Conservation (phyloP, 2,329 filamentous ascomycete genomes). For the Fonsecaea multimorphosa region DNA sequence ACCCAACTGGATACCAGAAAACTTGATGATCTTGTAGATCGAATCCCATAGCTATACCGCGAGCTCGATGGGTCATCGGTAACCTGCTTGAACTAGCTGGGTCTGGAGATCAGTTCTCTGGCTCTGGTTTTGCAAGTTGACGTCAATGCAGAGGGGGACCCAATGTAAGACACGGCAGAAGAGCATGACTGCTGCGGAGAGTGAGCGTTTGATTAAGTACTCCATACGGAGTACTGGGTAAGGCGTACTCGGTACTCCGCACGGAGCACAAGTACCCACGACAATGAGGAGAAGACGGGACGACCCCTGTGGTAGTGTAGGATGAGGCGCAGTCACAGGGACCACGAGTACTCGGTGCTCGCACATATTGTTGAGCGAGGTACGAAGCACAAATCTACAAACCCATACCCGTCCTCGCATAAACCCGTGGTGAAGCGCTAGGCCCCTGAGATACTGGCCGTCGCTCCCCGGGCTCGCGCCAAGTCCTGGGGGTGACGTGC, state of each 20-base stretch:
- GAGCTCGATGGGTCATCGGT: background rate
- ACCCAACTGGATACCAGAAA: background rate
- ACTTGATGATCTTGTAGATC: background rate
- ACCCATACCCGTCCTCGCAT: no score
- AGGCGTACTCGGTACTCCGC: background rate
- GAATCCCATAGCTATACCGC: background rate
- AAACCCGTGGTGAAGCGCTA: no score
- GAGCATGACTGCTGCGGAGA: background rate
- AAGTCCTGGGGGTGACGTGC: no score
- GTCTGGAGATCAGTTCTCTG: background rate
- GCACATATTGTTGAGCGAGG: no score
- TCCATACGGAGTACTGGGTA: background rate
- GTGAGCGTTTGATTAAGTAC: background rate
- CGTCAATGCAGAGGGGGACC: background rate
- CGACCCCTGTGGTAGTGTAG: background rate
- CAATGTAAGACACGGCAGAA: conserved; percentile 1
- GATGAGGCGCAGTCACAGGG: background rate
- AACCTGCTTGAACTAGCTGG: background rate
- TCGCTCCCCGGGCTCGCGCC: no score
- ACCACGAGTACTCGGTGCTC: background rate
- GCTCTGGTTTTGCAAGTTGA: background rate
- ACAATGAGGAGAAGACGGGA: no score
- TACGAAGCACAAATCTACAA: no score
- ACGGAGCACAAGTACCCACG: background rate
- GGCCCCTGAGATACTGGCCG: background rate